Evolutionary conservation across 305 asterid genomes (phyloP), one percentile per base, ranked within the genome.

Genomic region (Fraxinus sp.): DNA sequence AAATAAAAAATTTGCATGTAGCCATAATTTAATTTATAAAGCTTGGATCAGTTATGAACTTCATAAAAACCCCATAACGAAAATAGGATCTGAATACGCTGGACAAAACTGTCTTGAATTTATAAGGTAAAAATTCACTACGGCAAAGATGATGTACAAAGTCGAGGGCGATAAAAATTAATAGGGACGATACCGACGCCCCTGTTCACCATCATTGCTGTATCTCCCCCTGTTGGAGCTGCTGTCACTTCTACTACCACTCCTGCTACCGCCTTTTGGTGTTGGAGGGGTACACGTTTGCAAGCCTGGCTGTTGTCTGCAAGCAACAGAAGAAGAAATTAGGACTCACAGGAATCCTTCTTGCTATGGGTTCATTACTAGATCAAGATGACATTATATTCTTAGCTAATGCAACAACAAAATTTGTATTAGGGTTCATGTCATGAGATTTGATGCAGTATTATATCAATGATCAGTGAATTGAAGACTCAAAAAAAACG

Each of bases 301-400:
- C 72, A 83, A 81, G 4, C 89, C 87, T 26, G 91, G 90, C 85
- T 86, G 92, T 86, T 89, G 92, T 85, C 92, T 89, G 75, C 74
- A 68, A 68, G 37, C 9, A 28, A 79, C 13, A 20, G 70, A 66
- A 59, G 18, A 52, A 14, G 64, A 76, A 68, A 68, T 68, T 28
- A 68, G 74, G 37, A 13, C 73, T 24, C 32, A 62, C 28, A 18
- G 32, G 32, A 62, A 62, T 62, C 14, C 32, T 20, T 62, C 18
- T 55, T 13, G 59, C 20, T 49, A 44, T 44, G 52, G 52, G 14
- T 44, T 44, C 16, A 11, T 44, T 44, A 44, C 52, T 10, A 49
- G 6, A 46, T 46, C 57, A 46, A 46, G 18, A 14, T 49, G 14
- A 14, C 59, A 49, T 13, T 49, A 49, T 14, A 3, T 5, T 18